Conservation (phyloP, 169 alveolate species). For the Condylostoma magnum region DNA sequence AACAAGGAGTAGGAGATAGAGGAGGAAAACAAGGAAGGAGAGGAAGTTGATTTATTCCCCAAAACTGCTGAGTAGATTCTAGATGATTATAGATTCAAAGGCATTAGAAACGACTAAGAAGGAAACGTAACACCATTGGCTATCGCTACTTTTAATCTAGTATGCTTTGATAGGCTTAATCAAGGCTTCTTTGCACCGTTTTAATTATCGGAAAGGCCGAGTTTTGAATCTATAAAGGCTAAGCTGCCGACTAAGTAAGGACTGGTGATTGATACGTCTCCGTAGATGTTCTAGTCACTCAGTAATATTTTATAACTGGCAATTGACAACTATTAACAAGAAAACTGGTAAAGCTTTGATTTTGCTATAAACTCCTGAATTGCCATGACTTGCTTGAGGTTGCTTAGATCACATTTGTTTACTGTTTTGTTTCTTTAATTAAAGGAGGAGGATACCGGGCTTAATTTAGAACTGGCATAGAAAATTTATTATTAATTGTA, state of each 20-base stretch:
- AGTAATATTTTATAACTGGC: not conserved
- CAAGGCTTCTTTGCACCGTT: constrained; percentile 5
- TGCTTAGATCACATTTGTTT: constrained; percentile 15
- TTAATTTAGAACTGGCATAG: not conserved
- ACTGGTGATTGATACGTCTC: constrained; percentile 3
- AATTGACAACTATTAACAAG: not conserved
- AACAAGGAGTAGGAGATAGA: constrained; percentile 8
- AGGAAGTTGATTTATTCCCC: constrained; percentile 21
- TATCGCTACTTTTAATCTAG: not conserved
- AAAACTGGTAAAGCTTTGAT: constrained; percentile 20
- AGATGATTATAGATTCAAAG: not conserved
- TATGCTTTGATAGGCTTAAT: constrained; percentile 23
- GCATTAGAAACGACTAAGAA: not conserved
- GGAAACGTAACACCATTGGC: not conserved
- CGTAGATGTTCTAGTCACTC: constrained; percentile 19
- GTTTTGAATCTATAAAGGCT: constrained; percentile 19
- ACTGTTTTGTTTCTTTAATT: constrained; percentile 14
- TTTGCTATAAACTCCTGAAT: not conserved
- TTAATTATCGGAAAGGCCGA: constrained; percentile 9
- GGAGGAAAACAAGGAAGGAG: constrained; percentile 24
- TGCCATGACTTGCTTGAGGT: not conserved
- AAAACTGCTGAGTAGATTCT: not conserved
- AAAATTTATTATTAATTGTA: not conserved
- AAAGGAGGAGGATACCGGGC: constrained; percentile 21
- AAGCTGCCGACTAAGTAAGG: constrained; percentile 13